phyloP scores from a whole-genome alignment of 441 rosid species.

The Adansonia grandidieri region DNA sequence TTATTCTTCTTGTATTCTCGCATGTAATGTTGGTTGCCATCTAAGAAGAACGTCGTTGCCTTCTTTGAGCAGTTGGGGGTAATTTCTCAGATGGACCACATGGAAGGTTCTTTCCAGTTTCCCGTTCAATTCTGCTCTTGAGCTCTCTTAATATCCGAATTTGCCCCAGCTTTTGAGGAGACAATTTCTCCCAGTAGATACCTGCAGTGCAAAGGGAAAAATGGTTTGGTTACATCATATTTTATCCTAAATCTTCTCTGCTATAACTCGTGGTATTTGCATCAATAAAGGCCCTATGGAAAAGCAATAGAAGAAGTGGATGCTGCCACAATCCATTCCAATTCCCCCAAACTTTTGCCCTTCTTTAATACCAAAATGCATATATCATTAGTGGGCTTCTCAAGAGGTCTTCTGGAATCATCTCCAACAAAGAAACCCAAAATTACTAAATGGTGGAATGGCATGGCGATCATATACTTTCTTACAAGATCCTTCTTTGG shows the following conservation, averaged over 20 bases:
- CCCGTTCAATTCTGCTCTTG: slow-evolving; percentile 61
- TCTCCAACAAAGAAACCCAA: background rate
- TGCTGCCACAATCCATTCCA: background rate
- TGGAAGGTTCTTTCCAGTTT: slow-evolving; percentile 71
- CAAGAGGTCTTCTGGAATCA: background rate
- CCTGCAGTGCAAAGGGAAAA: slow-evolving; percentile 46
- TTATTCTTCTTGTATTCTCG: background rate
- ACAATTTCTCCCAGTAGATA: slow-evolving; percentile 85
- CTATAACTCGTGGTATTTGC: background rate
- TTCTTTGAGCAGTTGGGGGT: slow-evolving; percentile 69
- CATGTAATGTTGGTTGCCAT: background rate
- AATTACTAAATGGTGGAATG: background rate
- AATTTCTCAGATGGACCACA: slow-evolving; percentile 72
- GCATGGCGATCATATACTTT: background rate
- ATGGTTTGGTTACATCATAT: background rate
- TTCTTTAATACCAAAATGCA: background rate
- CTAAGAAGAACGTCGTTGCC: slow-evolving; percentile 24
- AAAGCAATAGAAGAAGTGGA: background rate
- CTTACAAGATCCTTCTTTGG: background rate
- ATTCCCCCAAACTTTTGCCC: background rate
- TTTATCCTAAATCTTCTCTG: background rate
- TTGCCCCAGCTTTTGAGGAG: slow-evolving; percentile 80
- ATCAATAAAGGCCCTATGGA: background rate
- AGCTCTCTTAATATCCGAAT: slow-evolving; percentile 81
- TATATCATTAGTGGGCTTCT: background rate